Conservation (phyloP, 257 asterid species). For the Euphrasia confusa region DNA sequence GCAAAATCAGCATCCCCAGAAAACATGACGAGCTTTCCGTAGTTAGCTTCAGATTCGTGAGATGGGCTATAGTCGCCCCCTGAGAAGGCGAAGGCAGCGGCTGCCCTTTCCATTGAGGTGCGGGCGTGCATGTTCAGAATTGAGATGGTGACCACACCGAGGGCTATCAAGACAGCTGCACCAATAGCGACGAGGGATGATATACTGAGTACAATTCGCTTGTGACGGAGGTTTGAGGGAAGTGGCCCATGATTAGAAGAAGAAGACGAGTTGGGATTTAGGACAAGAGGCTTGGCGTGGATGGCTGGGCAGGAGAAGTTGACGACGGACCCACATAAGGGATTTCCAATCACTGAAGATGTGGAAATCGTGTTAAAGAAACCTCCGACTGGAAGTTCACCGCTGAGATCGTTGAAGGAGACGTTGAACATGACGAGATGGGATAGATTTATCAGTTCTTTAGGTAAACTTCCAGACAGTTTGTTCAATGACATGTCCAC, state of each 20-base stretch:
- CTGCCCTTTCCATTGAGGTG: slow-evolving; percentile 43
- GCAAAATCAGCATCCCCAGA: slow-evolving; percentile 71
- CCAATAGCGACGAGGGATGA: slow-evolving; percentile 83
- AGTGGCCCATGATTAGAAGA: neutral
- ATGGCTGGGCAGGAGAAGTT: neutral
- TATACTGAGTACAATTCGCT: slow-evolving; percentile 59
- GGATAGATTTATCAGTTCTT: slow-evolving; percentile 58
- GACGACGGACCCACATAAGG: slow-evolving; percentile 15
- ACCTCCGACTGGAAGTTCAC: slow-evolving; percentile 81
- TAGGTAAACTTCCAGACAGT: slow-evolving; percentile 63
- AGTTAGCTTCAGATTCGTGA: slow-evolving; percentile 57
- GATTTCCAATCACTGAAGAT: slow-evolving; percentile 65
- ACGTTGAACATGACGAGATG: slow-evolving; percentile 55
- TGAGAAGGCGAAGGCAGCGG: slow-evolving; percentile 46
- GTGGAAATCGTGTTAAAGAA: slow-evolving; percentile 67
- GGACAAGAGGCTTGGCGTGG: neutral
- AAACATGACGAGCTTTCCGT: slow-evolving; percentile 86
- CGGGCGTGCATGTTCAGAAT: slow-evolving; percentile 67
- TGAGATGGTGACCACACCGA: slow-evolving; percentile 69
- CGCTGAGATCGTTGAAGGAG: slow-evolving; percentile 66
- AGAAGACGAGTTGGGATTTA: neutral
- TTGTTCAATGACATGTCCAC: slow-evolving; percentile 74
- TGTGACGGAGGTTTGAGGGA: slow-evolving; percentile 40
- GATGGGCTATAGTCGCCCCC: slow-evolving; percentile 69
- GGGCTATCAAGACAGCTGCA: slow-evolving; percentile 77